Evolutionary conservation across 2,329 filamentous ascomycete species (phyloP).

Genomic region (Epichloe uncinata): DNA sequence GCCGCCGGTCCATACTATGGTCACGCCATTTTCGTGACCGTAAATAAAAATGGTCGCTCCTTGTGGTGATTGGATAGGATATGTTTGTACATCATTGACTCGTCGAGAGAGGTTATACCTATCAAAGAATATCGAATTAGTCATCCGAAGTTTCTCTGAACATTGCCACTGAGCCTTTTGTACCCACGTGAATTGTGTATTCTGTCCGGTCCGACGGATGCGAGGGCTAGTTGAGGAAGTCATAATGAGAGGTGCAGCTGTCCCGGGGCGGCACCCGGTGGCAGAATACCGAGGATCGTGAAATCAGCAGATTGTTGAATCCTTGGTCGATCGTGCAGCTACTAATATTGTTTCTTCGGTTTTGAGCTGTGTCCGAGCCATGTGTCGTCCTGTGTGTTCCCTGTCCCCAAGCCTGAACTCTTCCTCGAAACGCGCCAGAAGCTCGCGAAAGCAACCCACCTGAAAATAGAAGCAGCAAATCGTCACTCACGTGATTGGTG

Average conservation of each 20-base stretch:
- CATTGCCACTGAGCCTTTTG: neutral
- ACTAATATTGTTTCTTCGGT: neutral
- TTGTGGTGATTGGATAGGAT: constrained; percentile 48
- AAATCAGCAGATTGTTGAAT: neutral
- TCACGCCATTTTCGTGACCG: constrained; percentile 49
- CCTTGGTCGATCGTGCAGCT: neutral
- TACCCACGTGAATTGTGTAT: constrained; percentile 34
- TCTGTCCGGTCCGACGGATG: constrained; percentile 34
- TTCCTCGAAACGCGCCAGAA: neutral
- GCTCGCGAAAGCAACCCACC: neutral
- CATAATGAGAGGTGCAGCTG: constrained; percentile 14
- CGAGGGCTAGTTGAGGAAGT: constrained; percentile 22
- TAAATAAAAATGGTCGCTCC: constrained; percentile 51
- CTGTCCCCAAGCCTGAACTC: neutral
- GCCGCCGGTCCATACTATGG: constrained; percentile 49
- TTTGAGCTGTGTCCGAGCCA: neutral
- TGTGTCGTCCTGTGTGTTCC: neutral
- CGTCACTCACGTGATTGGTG: neutral
- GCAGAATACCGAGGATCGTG: neutral
- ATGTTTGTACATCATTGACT: constrained; percentile 45
- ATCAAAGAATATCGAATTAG: neutral
- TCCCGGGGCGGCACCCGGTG: constrained; percentile 5
- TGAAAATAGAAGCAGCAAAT: neutral
- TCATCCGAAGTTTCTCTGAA: neutral
- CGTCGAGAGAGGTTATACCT: constrained; percentile 48